phyloP scores from a whole-genome alignment of 1,284 basidiomycete genomes.

The Papiliotrema laurentii region DNA sequence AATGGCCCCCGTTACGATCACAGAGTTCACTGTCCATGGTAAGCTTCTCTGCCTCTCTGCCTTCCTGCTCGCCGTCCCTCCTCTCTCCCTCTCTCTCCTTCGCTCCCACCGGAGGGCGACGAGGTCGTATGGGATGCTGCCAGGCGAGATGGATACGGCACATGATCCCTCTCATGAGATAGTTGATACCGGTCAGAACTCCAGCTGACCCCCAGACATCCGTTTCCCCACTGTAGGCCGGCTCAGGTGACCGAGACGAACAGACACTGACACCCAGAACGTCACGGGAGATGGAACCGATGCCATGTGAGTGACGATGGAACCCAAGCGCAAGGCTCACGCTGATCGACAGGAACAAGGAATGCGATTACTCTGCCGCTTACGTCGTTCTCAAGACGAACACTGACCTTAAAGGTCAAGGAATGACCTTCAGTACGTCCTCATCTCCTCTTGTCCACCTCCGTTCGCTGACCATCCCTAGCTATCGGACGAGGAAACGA shows the following conservation, averaged over 20 bases:
- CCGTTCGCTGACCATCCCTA: slow-evolving; percentile 12
- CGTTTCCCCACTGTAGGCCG: slow-evolving; percentile 81
- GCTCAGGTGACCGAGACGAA: too few relatives aligned
- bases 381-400: slow-evolving; percentile 72
- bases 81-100: too few relatives aligned
- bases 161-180: background rate
- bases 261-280: slow-evolving; percentile 22
- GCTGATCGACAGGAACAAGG: slow-evolving; percentile 66
- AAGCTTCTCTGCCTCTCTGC: slow-evolving; percentile 12
- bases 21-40: slow-evolving; percentile 46
- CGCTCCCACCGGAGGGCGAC: too few relatives aligned
- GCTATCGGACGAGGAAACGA: slow-evolving; percentile 93
- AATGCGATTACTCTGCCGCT: slow-evolving; percentile 91
- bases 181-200: background rate
- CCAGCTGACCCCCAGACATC: slow-evolving; percentile 55
- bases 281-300: slow-evolving; percentile 82
- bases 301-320: slow-evolving; percentile 58
- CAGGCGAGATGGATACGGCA: too few relatives aligned
- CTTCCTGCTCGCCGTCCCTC: background rate
- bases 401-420: slow-evolving; percentile 68
- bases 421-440: slow-evolving; percentile 80
- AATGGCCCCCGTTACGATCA: slow-evolving; percentile 38
- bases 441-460: background rate
- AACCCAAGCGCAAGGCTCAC: background rate
- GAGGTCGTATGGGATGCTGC: too few relatives aligned